phyloP scores from a whole-genome alignment of 2,329 filamentous ascomycete species.

The Hymenoscyphus fraxineus region DNA sequence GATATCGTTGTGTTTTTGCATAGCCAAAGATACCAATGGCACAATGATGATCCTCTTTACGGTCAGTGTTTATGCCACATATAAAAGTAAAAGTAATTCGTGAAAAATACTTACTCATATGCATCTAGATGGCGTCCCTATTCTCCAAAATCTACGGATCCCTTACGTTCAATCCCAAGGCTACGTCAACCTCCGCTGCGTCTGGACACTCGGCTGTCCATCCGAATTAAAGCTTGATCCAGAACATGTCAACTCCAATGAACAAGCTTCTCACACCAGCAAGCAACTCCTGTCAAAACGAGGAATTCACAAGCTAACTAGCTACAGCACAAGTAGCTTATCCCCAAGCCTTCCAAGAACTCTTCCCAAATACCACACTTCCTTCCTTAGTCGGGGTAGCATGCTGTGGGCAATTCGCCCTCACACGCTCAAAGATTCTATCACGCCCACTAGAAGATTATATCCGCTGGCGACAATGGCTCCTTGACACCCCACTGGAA shows the following conservation, averaged over 20 bases:
- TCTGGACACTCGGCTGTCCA: constrained; percentile 53
- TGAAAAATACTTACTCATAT: constrained; percentile 36
- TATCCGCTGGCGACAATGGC: constrained; percentile 52
- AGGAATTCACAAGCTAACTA: too few relatives aligned
- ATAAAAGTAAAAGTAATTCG: background rate
- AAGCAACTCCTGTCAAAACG: too few relatives aligned
- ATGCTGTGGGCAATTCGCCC: constrained; percentile 62
- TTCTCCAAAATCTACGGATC: constrained; percentile 46
- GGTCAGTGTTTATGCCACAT: constrained; percentile 4
- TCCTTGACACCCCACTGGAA: constrained; percentile 50
- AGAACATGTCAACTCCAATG: constrained; percentile 36
- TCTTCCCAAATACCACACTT: constrained; percentile 42
- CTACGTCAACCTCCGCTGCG: constrained; percentile 58
- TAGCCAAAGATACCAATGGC: constrained; percentile 45
- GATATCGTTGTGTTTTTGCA: constrained; percentile 26
- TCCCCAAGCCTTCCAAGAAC: constrained; percentile 41
- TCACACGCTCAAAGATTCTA: constrained; percentile 49
- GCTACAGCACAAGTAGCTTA: constrained; percentile 40
- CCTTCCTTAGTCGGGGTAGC: constrained; percentile 48
- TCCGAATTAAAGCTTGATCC: constrained; percentile 40
- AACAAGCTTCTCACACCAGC: constrained; percentile 15
- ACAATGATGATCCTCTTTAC: constrained; percentile 24
- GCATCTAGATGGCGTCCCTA: constrained; percentile 45
- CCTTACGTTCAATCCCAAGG: constrained; percentile 47
- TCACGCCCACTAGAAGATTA: constrained; percentile 50